Evolutionary conservation across 106 monocot genomes (phyloP), one percentile per base, ranked within the genome.

Genomic region (Phalaenopsis aphrodite): DNA sequence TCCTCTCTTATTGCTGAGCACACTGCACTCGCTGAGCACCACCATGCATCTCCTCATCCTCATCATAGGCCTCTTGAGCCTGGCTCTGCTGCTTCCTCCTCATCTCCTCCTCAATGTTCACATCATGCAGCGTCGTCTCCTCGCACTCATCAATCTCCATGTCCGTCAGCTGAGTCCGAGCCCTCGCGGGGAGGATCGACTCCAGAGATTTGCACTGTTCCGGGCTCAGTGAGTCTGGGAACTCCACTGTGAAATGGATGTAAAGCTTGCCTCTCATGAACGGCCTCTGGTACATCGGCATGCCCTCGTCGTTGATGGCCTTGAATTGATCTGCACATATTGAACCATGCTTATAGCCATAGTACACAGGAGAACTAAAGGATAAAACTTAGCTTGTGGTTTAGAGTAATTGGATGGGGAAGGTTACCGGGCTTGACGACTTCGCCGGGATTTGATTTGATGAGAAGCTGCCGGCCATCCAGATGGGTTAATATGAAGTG

Each of bases 201-300:
- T 93, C 93, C 0, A 95, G 57, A 41, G 88, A 89, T 83, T 91
- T 89, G 85, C 85, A 81, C 82, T 95, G 95, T 2, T 95, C 95
- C 1, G 66, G 86, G 0, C 76, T 75, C 78, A 95, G 78, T 0
- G 86, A 84, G 17, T 95, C 95, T 0, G 95, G 95, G 86, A 95
- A 95, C 2, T 95, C 95, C 12, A 95, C 93, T 0, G 87, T 89
- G 86, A 95, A 95, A 86, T 95, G 95, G 77, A 95, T 90, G 93
- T 95, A 95, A 0, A 95, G 87, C 82, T 90, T 95, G 4, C 95
- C 95, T 81, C 85, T 90, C 95, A 95, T 95, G 90, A 95, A 92
- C 0, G 95, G 92, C 58, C 92, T 85, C 84, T 90, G 88, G 75
- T 95, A 89, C 81, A 95, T 85, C 4, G 92, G 90, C 95, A 95